Conservation (phyloP, 805 yeast genomes). For the Lipomyces lipofer region DNA sequence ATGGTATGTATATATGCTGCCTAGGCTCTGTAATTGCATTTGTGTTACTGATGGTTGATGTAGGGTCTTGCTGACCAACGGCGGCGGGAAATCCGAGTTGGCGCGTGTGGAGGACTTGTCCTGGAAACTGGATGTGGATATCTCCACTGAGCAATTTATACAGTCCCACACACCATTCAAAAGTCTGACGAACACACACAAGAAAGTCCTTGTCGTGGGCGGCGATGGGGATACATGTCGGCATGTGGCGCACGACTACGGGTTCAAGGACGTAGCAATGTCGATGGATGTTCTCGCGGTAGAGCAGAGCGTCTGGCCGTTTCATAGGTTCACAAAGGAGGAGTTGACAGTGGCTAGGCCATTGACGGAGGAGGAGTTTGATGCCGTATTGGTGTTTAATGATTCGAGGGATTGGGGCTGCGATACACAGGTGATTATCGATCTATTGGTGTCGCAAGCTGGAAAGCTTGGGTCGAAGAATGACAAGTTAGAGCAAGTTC, state of each 20-base stretch:
- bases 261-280: conserved; percentile 71
- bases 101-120: conserved; percentile 59
- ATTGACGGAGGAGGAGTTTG: conserved; percentile 47
- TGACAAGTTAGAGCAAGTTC: conserved; percentile 23
- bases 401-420: conserved; percentile 89
- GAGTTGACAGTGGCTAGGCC: conserved; percentile 50
- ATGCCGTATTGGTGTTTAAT: conserved; percentile 78
- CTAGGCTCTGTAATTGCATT: conserved; percentile 52
- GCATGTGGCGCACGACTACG: conserved; percentile 66
- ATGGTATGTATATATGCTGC: conserved; percentile 36
- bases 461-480: conserved; percentile 69
- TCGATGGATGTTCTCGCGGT: conserved; percentile 67
- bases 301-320: conserved; percentile 65
- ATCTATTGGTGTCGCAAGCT: conserved; percentile 60
- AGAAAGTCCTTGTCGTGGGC: conserved; percentile 80
- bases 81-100: conserved; percentile 76
- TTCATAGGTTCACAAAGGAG: conserved; percentile 53
- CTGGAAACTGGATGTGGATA: conserved; percentile 45
- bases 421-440: conserved; percentile 76
- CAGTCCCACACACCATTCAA: conserved; percentile 88
- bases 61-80: conserved; percentile 78
- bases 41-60: conserved; percentile 75
- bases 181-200: conserved; percentile 52
- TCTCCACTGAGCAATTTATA: conserved; percentile 66
- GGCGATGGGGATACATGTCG: conserved; percentile 71